These are phyloP conservation scores for Galerina sulciceps DNA, from an alignment of 768 basidiomycete genomes.

Conservation along the genomic window DNA sequence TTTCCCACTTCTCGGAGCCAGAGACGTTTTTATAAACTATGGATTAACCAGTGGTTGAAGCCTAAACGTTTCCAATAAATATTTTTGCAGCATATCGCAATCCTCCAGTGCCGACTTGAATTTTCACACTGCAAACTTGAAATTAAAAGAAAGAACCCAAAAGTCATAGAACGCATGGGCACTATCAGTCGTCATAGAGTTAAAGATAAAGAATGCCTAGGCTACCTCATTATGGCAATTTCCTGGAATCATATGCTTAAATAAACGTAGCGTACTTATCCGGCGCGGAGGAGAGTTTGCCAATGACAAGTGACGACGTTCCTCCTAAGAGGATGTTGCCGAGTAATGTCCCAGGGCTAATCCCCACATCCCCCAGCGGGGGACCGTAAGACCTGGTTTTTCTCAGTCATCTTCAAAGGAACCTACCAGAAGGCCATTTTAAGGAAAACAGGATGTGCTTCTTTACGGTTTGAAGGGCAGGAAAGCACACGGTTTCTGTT, in stretches of 20 bases:
- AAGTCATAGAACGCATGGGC: neutral
- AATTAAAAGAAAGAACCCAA: neutral
- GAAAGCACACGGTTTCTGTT: slow-evolving; percentile 2
- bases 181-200: too few relatives aligned
- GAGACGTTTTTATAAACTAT: too few relatives aligned
- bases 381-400: neutral
- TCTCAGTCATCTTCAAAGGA: slow-evolving; percentile 5
- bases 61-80: too few relatives aligned
- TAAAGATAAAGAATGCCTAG: too few relatives aligned
- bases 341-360: neutral
- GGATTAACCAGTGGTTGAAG: too few relatives aligned
- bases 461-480: neutral
- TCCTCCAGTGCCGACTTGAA: too few relatives aligned
- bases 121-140: neutral
- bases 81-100: too few relatives aligned
- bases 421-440: neutral
- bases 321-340: neutral
- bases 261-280: neutral
- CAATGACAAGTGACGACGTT: too few relatives aligned
- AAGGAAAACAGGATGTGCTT: neutral
- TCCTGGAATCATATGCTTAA: too few relatives aligned
- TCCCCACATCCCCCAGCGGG: neutral
- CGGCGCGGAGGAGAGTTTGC: neutral
- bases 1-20: too few relatives aligned
- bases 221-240: too few relatives aligned